Evolutionary conservation across 768 basidiomycete species (phyloP).

Genomic region (Kwoniella bestiolae): DNA sequence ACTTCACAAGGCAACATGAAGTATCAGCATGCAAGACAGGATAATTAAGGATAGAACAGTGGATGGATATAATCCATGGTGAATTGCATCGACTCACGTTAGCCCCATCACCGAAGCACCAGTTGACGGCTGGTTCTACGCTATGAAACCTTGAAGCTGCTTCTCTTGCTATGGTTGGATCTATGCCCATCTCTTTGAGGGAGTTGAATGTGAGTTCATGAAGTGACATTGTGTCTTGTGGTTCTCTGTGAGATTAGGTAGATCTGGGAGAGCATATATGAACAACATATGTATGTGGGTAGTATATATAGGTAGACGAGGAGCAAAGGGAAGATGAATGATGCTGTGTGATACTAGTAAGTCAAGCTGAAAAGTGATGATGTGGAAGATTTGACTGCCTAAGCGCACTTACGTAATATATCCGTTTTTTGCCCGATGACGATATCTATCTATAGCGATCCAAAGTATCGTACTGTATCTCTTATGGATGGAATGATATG

Average conservation of each 20-base stretch:
- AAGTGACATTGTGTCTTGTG: conserved; percentile 32
- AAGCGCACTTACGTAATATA: too few relatives aligned
- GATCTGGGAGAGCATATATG: not conserved
- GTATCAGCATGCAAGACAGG: too few relatives aligned
- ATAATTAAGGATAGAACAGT: too few relatives aligned
- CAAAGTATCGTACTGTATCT: too few relatives aligned
- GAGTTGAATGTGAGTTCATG: conserved; percentile 27
- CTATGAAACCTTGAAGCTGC: conserved; percentile 37
- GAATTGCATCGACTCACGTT: too few relatives aligned
- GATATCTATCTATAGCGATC: too few relatives aligned
- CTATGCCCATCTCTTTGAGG: conserved; percentile 45
- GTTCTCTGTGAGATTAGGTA: not conserved
- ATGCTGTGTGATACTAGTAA: too few relatives aligned
- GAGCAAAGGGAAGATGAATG: too few relatives aligned
- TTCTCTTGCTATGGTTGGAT: conserved; percentile 37
- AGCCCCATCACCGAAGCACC: conserved; percentile 45
- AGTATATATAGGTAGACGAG: not conserved
- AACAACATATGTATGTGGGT: not conserved
- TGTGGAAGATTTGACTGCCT: not conserved
- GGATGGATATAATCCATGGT: too few relatives aligned
- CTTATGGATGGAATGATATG: too few relatives aligned
- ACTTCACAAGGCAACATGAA: conserved; percentile 4
- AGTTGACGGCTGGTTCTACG: conserved; percentile 44
- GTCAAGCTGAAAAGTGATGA: not conserved
- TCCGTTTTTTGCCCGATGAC: too few relatives aligned